These are phyloP conservation scores for Candida buenavistaensis DNA, from an alignment of 1,139 yeast species.

Conservation along the genomic window DNA sequence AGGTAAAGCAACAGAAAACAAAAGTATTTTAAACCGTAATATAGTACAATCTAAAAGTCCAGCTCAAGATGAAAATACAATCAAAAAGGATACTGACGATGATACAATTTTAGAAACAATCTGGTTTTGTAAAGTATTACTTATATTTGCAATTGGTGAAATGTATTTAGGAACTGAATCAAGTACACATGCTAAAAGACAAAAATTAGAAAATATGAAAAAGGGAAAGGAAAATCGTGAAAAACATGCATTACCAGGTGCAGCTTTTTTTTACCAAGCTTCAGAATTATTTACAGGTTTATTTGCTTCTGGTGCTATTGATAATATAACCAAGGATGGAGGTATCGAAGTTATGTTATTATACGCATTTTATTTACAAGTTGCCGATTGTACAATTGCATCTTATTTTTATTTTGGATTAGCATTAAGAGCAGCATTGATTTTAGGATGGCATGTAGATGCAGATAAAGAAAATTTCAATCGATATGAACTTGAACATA, in stretches of 20 bases:
- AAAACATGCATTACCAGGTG: conserved; percentile 62
- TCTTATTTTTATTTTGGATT: conserved; percentile 80
- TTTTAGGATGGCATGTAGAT: conserved; percentile 83
- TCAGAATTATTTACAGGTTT: conserved; percentile 73
- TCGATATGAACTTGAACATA: conserved; percentile 72
- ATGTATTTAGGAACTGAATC: conserved; percentile 77
- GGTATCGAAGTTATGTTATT: conserved; percentile 78
- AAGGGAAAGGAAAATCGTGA: conserved; percentile 20
- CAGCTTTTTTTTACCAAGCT: conserved; percentile 74
- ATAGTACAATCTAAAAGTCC: conserved; percentile 32
- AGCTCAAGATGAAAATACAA: conserved; percentile 43
- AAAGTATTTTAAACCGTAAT: conserved; percentile 39
- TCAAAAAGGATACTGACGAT: conserved; percentile 45
- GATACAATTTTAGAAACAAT: conserved; percentile 71
- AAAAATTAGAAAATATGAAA: conserved; percentile 41
- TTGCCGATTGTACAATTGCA: conserved; percentile 82
- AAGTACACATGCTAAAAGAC: conserved; percentile 36
- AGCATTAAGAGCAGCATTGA: conserved; percentile 71
- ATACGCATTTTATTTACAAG: conserved; percentile 80
- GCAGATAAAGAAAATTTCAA: conserved; percentile 66
- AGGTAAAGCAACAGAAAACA: conserved; percentile 43
- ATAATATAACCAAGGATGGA: conserved; percentile 73
- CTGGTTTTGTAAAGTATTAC: conserved; percentile 75
- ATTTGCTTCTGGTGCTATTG: conserved; percentile 78
- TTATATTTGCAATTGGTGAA: conserved; percentile 82